Evolutionary conservation across 768 basidiomycete species (phyloP), one percentile per base, ranked within the genome.

Genomic region (Phaeotremella fagi): DNA sequence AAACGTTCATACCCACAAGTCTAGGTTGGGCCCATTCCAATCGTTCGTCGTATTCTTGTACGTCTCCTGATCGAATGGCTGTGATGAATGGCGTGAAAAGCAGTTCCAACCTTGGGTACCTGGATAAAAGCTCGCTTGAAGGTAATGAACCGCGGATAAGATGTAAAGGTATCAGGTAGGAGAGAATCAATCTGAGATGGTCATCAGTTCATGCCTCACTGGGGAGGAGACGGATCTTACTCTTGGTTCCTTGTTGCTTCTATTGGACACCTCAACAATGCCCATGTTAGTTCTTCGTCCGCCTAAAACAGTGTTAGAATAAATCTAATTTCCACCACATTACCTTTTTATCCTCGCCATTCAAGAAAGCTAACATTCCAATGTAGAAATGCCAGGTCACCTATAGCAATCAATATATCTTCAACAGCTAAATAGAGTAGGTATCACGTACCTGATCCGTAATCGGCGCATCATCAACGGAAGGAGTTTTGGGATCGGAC

Each of bases 311-410:
- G 22, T 53, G 42, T 52, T 37, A n/a, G 35, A 25, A 12, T 37
- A 27, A 43, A 36, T 24, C 7, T 5, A 24, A 26, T 25, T 7
- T 33, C 15, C 23, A 48, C n/a, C 12, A 43, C 31, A 72, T 27
- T 44, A 85, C 89, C 77, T 90, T 90, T 33, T 77, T 79, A 67
- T 89, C 92, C 45, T 94, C 87, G 71, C 97, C 95, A 65, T 88
- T 88, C 56, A 97, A 75, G 76, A 98, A 97, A 68, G 83, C 85
- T 56, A 98, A 79, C 84, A 97, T 88, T 58, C 94, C 95, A 44
- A 95, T 76, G 70, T 97, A 97, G 78, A 94, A 99, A 56, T 84
- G 80, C 76, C 87, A 95, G 22, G 92, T 92, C 46, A 95, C 90
- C 87, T 90, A 77, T 68, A 43, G 70, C n/a, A n/a, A n/a, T n/a